Evolutionary conservation across 345 rosid genomes (phyloP), one percentile per base, ranked within the genome.

Genomic region (Pistacia vera): DNA sequence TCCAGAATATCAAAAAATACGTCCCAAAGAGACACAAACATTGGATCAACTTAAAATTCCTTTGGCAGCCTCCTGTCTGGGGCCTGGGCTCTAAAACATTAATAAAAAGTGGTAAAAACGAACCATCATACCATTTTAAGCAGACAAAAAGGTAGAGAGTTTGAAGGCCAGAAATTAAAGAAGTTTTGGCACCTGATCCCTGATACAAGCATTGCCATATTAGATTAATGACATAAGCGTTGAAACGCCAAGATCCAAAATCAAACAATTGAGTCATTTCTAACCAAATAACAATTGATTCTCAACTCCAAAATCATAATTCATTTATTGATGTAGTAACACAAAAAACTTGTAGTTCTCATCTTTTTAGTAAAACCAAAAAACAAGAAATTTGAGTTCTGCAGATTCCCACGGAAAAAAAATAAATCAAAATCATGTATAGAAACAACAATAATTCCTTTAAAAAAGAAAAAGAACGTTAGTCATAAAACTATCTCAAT

Each of bases 401-500:
- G 10, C 14, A 3, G 17, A 13, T 16, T 16, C 48, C 68, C 10
- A 17, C 16, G 8, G 16, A 11, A 63, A 35, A 28, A 11, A 54
- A 30, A 30, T 1, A 30, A 7, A 51, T 16, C 62, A 64, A 63
- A 55, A n/a, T 74, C 63, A 22, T 63, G 22, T 25, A 25, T 46
- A 6, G 46, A 62, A 67, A 59, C 6, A 61, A 25, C 12, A 48
- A 10, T 61, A 14, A 61, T 55, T 38, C 38, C 16, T 33, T 22
- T 25, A 1, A 54, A 5, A n/a, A 38, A 68, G 3, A 74, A 64
- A 25, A 38, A 4, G 14, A 1, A 22, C 41, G 44, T 30, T 33
- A 13, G 36, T 18, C 11, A 35, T 36, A 63, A 55, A 30, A 69
- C 69, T 58, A 30, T 70, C 73, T 60, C 44, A 65, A 25, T 71